Percentiles rank a stretch among this genome's conserved stretches.
Conservation (phyloP, 1,284 basidiomycete species). For the Ustilago sp. region DNA sequence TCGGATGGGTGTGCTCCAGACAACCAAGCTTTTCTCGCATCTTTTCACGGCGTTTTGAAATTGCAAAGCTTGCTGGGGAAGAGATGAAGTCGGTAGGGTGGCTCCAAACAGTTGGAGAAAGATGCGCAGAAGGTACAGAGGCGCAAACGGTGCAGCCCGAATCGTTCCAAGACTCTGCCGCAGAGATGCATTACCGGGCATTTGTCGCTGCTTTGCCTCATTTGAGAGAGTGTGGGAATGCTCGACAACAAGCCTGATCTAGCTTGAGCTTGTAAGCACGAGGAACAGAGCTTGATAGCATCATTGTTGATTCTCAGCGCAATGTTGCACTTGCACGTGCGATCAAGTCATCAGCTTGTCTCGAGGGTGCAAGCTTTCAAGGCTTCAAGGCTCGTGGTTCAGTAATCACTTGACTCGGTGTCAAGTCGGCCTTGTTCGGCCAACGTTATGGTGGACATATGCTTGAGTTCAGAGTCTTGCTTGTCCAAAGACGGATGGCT, state of each 20-base stretch:
- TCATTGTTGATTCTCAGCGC: not conserved
- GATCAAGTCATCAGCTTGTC: too few species aligned
- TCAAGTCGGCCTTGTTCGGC: not conserved
- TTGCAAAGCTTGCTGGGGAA: slow-evolving; percentile 2
- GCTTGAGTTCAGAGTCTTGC: not conserved
- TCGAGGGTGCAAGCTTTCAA: not conserved
- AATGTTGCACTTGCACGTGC: not conserved
- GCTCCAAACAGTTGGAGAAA: slow-evolving; percentile 16
- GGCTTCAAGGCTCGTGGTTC: too few species aligned
- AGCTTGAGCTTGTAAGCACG: not conserved
- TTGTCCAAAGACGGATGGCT: not conserved
- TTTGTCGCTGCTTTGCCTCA: not conserved
- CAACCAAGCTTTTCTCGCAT: not conserved
- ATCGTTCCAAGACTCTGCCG: not conserved
- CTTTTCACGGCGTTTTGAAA: slow-evolving; percentile 3
- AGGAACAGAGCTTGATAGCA: not conserved
- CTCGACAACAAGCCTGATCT: not conserved
- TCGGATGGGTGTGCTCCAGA: slow-evolving; percentile 23
- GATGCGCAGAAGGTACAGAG: not conserved
- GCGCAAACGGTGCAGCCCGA: slow-evolving; percentile 15
- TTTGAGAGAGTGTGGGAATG: not conserved
- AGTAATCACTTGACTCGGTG: not conserved
- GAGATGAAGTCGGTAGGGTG: slow-evolving; percentile 11
- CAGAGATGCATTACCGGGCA: not conserved
- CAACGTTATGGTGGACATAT: not conserved